Conservation (phyloP, 805 yeast species). For the Yamadazyma sp. region DNA sequence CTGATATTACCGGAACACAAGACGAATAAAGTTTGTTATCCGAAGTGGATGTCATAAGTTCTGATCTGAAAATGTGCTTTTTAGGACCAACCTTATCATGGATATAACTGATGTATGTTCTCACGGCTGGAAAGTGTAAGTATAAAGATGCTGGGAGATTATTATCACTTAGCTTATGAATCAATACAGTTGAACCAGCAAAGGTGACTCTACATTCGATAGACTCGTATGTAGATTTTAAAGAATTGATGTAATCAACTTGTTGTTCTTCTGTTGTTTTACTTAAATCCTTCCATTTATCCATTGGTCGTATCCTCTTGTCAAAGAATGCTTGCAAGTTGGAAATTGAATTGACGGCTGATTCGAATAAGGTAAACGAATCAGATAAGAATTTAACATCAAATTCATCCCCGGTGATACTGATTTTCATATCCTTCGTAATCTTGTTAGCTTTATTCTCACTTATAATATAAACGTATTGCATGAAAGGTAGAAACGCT, state of each 20-base stretch:
- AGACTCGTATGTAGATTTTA: slow-evolving; percentile 26
- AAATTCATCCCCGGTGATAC: slow-evolving; percentile 63
- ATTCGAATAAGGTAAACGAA: slow-evolving; percentile 53
- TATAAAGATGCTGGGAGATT: slow-evolving; percentile 49
- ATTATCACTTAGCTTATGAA: slow-evolving; percentile 38
- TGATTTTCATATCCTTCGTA: slow-evolving; percentile 40
- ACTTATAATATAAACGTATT: slow-evolving; percentile 45
- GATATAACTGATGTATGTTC: slow-evolving; percentile 52
- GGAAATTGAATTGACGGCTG: slow-evolving; percentile 45
- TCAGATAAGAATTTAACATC: slow-evolving; percentile 64
- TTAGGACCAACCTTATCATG: slow-evolving; percentile 32
- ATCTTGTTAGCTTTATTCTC: slow-evolving; percentile 10
- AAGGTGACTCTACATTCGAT: slow-evolving; percentile 54
- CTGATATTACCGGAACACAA: slow-evolving; percentile 75
- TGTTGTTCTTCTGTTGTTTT: slow-evolving; percentile 13
- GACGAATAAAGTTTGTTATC: slow-evolving; percentile 66
- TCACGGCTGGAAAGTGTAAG: slow-evolving; percentile 74
- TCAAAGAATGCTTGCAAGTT: slow-evolving; percentile 36
- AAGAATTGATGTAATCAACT: slow-evolving; percentile 12
- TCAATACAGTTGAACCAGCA: slow-evolving; percentile 65
- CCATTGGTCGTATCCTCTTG: slow-evolving; percentile 16
- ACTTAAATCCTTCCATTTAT: slow-evolving; percentile 13
- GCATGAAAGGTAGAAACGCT: slow-evolving; percentile 68
- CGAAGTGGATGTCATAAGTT: slow-evolving; percentile 64
- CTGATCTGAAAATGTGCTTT: slow-evolving; percentile 47